Evolutionary conservation across 2,329 filamentous ascomycete genomes (phyloP), one percentile per base, ranked within the genome.

Genomic region (Lecanoromycetidae sp.): DNA sequence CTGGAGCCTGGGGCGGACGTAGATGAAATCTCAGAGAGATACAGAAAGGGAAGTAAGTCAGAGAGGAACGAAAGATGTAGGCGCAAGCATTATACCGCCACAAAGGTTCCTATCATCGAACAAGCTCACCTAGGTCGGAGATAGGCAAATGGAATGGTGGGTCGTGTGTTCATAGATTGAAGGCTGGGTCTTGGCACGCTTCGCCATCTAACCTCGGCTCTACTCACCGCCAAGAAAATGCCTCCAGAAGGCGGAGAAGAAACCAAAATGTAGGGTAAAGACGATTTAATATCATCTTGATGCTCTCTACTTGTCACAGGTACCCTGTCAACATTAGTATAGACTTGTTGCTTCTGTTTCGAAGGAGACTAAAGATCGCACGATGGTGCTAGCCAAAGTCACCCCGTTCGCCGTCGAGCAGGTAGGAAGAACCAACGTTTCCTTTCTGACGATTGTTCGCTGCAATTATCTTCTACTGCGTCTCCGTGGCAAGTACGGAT

Each of bases 321-420:
- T 23, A 25, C 12, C n/a, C n/a, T n/a, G n/a, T n/a, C n/a, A n/a
- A n/a, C n/a, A n/a, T n/a, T n/a, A n/a, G n/a, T n/a, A n/a, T 38
- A 6, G 30, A 34, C 12, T 5, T 34, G 12, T n/a, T n/a, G 27
- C 20, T n/a, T 8, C 12, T n/a, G 12, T 7, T n/a, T 5, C 6
- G 23, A 15, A 15, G 12, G 3, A 2, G 27, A 26, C n/a, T 10
- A 7, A 8, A 25, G 22, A 6, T 26, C 19, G 36, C 25, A n/a
- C 5, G 4, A 51, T 51, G 50, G 27, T 41, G 12, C 35, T 43
- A 13, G 66, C 67, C 23, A 61, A 66, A 43, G 56, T 69, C 40
- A 57, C 63, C 41, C 56, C 61, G 19, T 69, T 69, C 47, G 64
- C 63, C 12, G 83, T 91, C 7, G 86, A 93, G 66, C 71, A 79